Percentiles rank a stretch among this genome's conserved stretches.
These are phyloP conservation scores for Jaltomata sinuosa DNA, from an alignment of 257 asterid genomes.

Conservation along the genomic window DNA sequence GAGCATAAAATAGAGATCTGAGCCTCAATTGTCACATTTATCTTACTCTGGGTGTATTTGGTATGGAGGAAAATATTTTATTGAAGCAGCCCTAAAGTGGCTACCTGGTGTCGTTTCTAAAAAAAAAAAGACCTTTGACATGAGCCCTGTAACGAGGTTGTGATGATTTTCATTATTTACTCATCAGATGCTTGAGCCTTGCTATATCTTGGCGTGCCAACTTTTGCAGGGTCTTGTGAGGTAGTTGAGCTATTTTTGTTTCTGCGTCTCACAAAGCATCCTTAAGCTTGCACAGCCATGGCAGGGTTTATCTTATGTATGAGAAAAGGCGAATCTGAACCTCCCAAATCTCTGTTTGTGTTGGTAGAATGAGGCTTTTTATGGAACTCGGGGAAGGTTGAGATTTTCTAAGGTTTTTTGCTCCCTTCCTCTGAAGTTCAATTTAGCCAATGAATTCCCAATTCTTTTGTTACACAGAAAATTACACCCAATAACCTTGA, in stretches of 20 bases:
- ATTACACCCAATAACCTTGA: neutral
- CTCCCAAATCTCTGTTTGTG: neutral
- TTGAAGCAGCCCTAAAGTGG: neutral
- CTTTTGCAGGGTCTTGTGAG: neutral
- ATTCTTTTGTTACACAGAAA: neutral
- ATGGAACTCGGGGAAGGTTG: neutral
- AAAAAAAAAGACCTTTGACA: neutral
- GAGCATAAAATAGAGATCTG: neutral
- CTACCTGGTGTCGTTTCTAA: neutral
- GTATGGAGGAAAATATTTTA: neutral
- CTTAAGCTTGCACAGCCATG: neutral
- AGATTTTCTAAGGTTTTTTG: neutral
- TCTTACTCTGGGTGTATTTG: neutral
- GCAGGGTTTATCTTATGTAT: neutral
- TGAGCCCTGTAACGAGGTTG: neutral
- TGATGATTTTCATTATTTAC: neutral
- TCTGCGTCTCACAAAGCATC: conserved; percentile 5
- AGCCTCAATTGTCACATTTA: neutral
- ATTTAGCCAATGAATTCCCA: neutral
- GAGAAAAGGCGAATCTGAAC: neutral
- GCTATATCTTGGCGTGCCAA: neutral
- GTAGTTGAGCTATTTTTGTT: neutral
- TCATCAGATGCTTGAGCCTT: neutral
- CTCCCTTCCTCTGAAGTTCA: neutral
- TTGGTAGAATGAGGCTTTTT: conserved; percentile 8